Percentiles rank a stretch among this genome's conserved stretches.
Evolutionary conservation across 305 asterid species (phyloP).

Genomic region (Lippia alba): DNA sequence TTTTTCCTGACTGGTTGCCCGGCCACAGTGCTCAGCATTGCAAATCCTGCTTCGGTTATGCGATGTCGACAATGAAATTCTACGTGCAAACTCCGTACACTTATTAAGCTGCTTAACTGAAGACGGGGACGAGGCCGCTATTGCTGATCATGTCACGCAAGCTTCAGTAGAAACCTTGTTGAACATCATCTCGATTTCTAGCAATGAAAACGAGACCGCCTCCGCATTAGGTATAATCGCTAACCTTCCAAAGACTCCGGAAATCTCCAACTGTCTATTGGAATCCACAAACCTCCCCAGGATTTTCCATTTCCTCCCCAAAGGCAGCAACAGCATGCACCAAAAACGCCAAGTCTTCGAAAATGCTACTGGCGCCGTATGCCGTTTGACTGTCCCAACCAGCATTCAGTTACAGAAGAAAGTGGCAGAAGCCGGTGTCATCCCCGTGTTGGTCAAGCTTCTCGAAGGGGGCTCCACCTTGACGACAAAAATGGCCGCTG

Average conservation of each 20-base stretch:
- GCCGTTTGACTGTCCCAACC: conserved; percentile 53
- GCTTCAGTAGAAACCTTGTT: conserved; percentile 50
- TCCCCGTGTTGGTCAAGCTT: conserved; percentile 54
- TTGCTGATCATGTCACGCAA: conserved; percentile 49
- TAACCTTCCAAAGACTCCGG: conserved; percentile 53
- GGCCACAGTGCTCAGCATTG: conserved; percentile 59
- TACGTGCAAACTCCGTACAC: conserved; percentile 61
- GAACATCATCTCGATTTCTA: conserved; percentile 45
- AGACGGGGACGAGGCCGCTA: conserved; percentile 42
- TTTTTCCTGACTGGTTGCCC: conserved; percentile 31
- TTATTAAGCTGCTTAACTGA: conserved; percentile 55
- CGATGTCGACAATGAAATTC: conserved; percentile 40
- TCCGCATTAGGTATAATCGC: conserved; percentile 61
- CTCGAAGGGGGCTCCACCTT: conserved; percentile 53
- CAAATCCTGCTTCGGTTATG: conserved; percentile 53
- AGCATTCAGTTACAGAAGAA: conserved; percentile 50
- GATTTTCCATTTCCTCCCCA: conserved; percentile 41
- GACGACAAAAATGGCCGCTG: conserved; percentile 50
- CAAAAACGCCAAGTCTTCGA: conserved; percentile 46
- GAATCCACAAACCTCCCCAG: conserved; percentile 49
- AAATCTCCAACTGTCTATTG: conserved; percentile 58
- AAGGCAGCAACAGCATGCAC: conserved; percentile 34
- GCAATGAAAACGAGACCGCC: conserved; percentile 56
- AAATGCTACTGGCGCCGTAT: conserved; percentile 59
- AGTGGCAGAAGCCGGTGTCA: conserved; percentile 60